phyloP scores from a whole-genome alignment of 345 rosid genomes.

The Pseudoturritis turrita region DNA sequence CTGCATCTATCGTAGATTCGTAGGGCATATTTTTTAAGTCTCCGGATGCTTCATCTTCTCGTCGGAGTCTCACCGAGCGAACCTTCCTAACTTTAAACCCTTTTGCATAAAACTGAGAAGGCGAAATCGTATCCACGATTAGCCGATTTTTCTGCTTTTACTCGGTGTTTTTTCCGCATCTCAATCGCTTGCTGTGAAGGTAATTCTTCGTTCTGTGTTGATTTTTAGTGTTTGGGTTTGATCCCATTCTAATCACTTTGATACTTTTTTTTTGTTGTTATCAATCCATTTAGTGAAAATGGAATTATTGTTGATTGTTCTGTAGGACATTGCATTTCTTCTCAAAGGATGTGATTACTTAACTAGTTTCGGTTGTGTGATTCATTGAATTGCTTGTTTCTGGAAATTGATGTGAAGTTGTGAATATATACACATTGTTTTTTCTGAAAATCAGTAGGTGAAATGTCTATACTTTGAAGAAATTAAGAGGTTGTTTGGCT shows the following conservation, averaged over 20 bases:
- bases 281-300: not conserved
- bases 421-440: too few relatives aligned
- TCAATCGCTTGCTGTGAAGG: too few relatives aligned
- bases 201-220: not conserved
- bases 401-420: not conserved
- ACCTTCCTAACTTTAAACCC: not conserved
- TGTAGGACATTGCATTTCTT: not conserved
- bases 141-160: not conserved
- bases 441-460: too few relatives aligned
- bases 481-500: too few relatives aligned
- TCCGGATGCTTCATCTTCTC: not conserved
- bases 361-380: not conserved
- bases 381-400: not conserved
- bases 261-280: not conserved
- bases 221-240: not conserved
- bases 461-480: not conserved
- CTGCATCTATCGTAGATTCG: too few relatives aligned
- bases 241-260: not conserved
- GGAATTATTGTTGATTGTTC: not conserved
- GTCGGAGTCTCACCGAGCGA: not conserved
- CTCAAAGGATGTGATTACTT: not conserved
- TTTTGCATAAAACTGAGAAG: not conserved
- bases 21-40: not conserved
- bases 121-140: not conserved
- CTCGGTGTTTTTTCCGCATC: too few relatives aligned